Evolutionary conservation across 805 yeast genomes (phyloP), one percentile per base, ranked within the genome.

Genomic region (Candida ortonii): DNA sequence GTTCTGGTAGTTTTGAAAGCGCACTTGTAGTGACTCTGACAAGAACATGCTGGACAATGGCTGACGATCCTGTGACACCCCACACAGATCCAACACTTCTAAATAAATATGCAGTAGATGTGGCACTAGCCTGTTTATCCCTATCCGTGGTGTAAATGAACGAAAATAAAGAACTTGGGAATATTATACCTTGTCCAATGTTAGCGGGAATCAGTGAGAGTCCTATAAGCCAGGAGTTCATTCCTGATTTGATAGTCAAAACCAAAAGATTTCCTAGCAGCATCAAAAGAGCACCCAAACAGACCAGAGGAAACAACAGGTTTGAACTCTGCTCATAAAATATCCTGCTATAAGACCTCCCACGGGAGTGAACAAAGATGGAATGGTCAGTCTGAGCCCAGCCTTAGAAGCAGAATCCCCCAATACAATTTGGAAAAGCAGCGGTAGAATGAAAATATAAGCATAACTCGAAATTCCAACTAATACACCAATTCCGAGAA

Each of bases 311-410:
- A 6, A 43, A 51, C 18, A 67, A 46, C 16, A 48, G 42, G 7
- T 55, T 46, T 15, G 25, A 20, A 50, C 50, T 25, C 47, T 55
- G 28, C 64, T 57, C 69, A 66, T 66, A 33, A 56, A 45, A 23
- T 54, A 42, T 0, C 71, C 73, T 1, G 71, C 58, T 6, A 57
- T 47, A 13, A 68, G 36, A 3, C 71, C 64, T 4, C 73, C 73
- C 16, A 66, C 53, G n/a, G 71, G 67, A 2, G 69, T 66, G 23
- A 62, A 61, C 12, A 63, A 33, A 3, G 71, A 60, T 4, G 71
- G 73, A 13, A 64, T 56, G 2, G 65, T 61, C 24, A 68, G 49
- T 33, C 72, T 47, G 13, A 67, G 44, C 3, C 73, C 73, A 5
- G 70, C 67, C 41, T 48, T 47, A 3, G 71, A 55, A 2, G 69